These are phyloP conservation scores for Dendrobium catenatum DNA, from an alignment of 106 monocot genomes.

Conservation along the genomic window DNA sequence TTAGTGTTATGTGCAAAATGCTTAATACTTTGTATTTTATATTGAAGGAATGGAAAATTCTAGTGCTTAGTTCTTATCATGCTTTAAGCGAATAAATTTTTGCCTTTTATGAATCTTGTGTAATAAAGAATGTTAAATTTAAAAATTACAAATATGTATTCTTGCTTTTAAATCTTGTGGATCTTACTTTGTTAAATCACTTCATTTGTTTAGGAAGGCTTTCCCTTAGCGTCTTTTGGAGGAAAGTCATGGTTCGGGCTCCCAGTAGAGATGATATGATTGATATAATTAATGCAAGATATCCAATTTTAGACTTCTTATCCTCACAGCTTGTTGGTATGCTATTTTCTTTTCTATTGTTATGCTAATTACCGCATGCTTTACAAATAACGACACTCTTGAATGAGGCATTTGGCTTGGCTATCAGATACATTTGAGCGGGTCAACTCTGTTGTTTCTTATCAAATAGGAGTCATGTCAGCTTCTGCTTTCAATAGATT, in stretches of 20 bases:
- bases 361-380: background rate
- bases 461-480: conserved; percentile 21
- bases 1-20: background rate
- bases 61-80: background rate
- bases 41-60: background rate
- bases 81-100: background rate
- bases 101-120: background rate
- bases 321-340: conserved; percentile 59
- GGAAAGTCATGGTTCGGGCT: conserved; percentile 57
- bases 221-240: conserved; percentile 57
- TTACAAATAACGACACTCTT: background rate
- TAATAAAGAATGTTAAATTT: too few species aligned
- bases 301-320: conserved; percentile 46
- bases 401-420: background rate
- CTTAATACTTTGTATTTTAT: background rate
- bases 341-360: conserved; percentile 1
- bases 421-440: conserved; percentile 60
- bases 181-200: background rate
- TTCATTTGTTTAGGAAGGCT: conserved; percentile 33
- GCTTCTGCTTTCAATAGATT: conserved; percentile 34
- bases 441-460: conserved; percentile 30
- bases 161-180: background rate
- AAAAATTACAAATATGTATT: background rate
- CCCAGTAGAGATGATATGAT: conserved; percentile 49
- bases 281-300: conserved; percentile 51